A percentile compares a stretch with the other conserved stretches of the same genome.
These are phyloP conservation scores for Secale cereale DNA, from an alignment of 176 grass and related monocot species.

Conservation along the genomic window DNA sequence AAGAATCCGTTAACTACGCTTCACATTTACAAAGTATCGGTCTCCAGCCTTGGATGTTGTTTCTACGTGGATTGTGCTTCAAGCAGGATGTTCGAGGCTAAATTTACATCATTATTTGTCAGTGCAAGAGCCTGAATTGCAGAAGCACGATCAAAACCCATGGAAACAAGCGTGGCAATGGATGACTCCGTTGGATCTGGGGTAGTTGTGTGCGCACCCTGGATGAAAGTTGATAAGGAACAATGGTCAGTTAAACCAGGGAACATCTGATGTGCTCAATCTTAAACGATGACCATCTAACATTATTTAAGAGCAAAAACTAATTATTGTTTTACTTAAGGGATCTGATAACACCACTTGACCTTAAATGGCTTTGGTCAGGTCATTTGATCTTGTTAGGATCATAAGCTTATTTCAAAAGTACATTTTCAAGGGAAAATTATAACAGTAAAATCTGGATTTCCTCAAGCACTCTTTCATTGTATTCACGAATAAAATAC, in stretches of 20 bases:
- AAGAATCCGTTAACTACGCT: background rate
- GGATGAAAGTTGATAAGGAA: background rate
- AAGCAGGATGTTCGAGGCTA: slow-evolving; percentile 79
- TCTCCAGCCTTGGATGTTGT: background rate
- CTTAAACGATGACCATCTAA: background rate
- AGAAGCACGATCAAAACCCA: slow-evolving; percentile 82
- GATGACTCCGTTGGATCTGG: slow-evolving; percentile 48
- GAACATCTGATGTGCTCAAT: background rate
- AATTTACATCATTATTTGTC: slow-evolving; percentile 68
- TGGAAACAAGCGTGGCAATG: slow-evolving; percentile 57
- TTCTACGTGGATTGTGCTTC: slow-evolving; percentile 59
- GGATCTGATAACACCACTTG: background rate
- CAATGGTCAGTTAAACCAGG: background rate
- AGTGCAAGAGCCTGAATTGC: slow-evolving; percentile 64
- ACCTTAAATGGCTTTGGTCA: background rate
- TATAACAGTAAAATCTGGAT: background rate
- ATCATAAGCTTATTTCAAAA: background rate
- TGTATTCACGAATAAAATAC: background rate
- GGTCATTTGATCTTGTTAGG: background rate
- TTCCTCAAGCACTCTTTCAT: background rate
- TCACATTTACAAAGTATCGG: background rate
- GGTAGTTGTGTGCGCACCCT: slow-evolving; percentile 2
- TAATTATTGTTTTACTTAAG: background rate
- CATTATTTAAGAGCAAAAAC: background rate
- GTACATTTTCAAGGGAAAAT: background rate